Conservation (phyloP, 2,329 filamentous ascomycete genomes). For the Seiridium unicorne region DNA sequence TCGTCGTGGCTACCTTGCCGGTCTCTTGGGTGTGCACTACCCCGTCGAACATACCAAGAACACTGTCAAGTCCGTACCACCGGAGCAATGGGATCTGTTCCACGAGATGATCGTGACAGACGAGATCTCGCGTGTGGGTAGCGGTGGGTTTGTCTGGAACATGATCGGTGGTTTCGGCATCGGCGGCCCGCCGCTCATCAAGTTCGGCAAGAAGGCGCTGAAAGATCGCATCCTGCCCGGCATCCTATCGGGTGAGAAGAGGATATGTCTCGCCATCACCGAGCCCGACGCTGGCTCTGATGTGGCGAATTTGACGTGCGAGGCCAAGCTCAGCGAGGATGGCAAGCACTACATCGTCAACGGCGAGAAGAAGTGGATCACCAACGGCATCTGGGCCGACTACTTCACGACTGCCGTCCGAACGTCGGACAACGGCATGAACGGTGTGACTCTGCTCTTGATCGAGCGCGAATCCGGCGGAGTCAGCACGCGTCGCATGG, state of each 20-base stretch:
- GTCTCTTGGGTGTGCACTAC: conserved; percentile 81
- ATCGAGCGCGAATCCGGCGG: conserved; percentile 85
- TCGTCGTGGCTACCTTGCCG: conserved; percentile 87
- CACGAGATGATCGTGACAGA: conserved; percentile 96
- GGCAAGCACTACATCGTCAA: conserved; percentile 99
- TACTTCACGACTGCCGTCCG: conserved; percentile 98
- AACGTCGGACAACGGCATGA: conserved; percentile 87
- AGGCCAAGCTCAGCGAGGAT: conserved; percentile 91
- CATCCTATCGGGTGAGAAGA: conserved; percentile 89
- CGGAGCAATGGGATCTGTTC: conserved; percentile 97
- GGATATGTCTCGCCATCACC: conserved; percentile 95
- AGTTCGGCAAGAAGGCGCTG: conserved; percentile 83
- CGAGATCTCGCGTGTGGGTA: conserved; percentile 84
- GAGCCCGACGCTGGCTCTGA: conserved; percentile 95
- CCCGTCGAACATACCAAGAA: conserved; percentile 72
- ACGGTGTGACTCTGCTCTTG: conserved; percentile 84
- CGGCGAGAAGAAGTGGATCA: conserved; percentile 99
- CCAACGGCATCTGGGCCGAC: conserved; percentile 93
- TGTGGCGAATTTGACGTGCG: conserved; percentile 91
- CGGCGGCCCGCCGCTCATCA: conserved; percentile 85
- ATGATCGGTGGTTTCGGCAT: conserved; percentile 96
- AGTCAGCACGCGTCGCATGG: conserved; percentile 92
- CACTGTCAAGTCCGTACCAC: conserved; percentile 71
- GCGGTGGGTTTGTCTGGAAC: conserved; percentile 95
- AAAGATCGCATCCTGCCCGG: conserved; percentile 86